Base-by-base conservation (phyloP, 371 early-diverging fungal species). In the Apophysomyces elegans region DNA sequence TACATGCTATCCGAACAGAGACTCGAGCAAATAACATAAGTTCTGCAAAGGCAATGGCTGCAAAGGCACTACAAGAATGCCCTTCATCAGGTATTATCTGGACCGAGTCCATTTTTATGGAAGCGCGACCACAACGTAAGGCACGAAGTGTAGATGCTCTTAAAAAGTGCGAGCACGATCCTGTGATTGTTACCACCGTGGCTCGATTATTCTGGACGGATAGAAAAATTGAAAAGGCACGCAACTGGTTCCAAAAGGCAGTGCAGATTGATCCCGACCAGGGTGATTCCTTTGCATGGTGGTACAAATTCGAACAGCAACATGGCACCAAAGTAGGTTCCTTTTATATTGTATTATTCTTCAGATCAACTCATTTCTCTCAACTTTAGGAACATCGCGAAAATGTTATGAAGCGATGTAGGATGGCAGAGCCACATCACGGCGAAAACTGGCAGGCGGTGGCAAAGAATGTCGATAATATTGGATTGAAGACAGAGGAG, bases 221-320 rank as follows among this genome's bases (percentile, higher is more conserved):
- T 73, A 85, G 96, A 26, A 96, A 95, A 67, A 75, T 92, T 12
- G 98, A 96, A 57, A 97, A 96, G 81, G 98, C 98, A 4, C 76
- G 98, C 26, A 86, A 83, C 37, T 97, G 97, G 98, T 97, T 97
- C 74, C 80, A 80, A 63, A 84, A 94, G 37, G 95, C 98, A 0
- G 83, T 89, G 18, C 89, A 89, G 61, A 90, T 88, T 4, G 93
- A 97, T 68, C 84, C 93, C 6, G 95, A 97, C 71, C 80, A 88
- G 11, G 99, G 98, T 4, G 99, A 98, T 74, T 86, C 93, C 1
- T 98, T 95, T 95, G 97, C 95, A 8, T 98, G 95, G 94, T 94
- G 91, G 88, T 90, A 90, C 64, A 90, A 91, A 62, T 97, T 98
- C 80, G 98, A 98, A 77, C 60, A 77, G 50, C 84, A 89, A 66